Evolutionary conservation across 352 stramenopile genomes (phyloP).

Genomic region (Globisporangium splendens): DNA sequence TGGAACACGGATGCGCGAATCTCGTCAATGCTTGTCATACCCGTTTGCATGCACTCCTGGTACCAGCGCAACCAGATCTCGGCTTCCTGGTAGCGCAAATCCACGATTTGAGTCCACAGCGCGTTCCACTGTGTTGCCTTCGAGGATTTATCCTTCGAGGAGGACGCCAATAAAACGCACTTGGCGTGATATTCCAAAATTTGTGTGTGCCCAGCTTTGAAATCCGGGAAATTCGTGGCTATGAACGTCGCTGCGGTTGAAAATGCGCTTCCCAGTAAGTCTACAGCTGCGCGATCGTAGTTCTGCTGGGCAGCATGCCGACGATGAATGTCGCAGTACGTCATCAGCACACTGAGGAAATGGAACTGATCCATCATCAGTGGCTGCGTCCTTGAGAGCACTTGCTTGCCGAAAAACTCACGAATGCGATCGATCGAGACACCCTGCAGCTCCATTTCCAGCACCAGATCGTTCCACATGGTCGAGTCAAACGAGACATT

Average conservation of each 20-base stretch:
- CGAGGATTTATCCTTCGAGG: not conserved
- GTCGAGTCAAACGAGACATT: conserved; percentile 69
- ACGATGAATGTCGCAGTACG: conserved; percentile 39
- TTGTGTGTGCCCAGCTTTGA: conserved; percentile 22
- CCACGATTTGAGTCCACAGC: conserved; percentile 31
- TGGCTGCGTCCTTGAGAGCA: conserved; percentile 29
- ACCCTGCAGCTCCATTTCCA: conserved; percentile 38
- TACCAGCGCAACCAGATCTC: conserved; percentile 45
- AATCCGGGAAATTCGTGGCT: conserved; percentile 27
- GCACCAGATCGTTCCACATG: conserved; percentile 49
- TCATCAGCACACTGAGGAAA: conserved; percentile 40
- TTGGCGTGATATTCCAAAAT: conserved; percentile 54
- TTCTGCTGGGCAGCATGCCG: conserved; percentile 16
- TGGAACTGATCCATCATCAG: conserved; percentile 59
- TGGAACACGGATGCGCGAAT: conserved; percentile 44
- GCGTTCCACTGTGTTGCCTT: conserved; percentile 22
- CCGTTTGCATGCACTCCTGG: conserved; percentile 28
- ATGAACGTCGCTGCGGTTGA: conserved; percentile 30
- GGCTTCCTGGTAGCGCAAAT: conserved; percentile 17
- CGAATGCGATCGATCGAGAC: conserved; percentile 16
- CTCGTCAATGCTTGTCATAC: conserved; percentile 9
- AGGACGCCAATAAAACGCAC: conserved; percentile 23
- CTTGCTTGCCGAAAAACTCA: conserved; percentile 19
- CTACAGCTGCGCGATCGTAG: conserved; percentile 14
- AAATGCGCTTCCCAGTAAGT: conserved; percentile 29